Percentiles rank a stretch among this genome's conserved stretches.
Conservation (phyloP, 2,329 filamentous ascomycete species). For the Pseudogymnoascus sp. region DNA sequence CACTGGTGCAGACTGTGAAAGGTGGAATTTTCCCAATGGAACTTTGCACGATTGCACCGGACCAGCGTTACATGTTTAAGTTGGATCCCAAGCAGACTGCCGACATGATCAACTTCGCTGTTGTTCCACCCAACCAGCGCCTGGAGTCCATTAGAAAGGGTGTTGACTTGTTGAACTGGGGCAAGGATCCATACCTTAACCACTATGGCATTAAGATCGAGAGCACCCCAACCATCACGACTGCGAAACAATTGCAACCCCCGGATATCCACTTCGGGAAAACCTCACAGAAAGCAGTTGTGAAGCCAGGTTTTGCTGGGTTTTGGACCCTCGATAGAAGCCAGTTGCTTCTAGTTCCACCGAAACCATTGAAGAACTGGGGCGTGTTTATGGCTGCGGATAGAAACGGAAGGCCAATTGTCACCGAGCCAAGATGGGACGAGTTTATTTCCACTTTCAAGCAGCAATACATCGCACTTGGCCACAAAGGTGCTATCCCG, state of each 20-base stretch:
- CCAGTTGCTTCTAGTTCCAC: neutral
- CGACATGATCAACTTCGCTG: constrained; percentile 88
- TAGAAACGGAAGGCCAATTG: constrained; percentile 1
- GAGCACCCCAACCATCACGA: constrained; percentile 22
- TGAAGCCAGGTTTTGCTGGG: neutral
- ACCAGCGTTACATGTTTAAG: constrained; percentile 58
- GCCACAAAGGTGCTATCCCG: constrained; percentile 40
- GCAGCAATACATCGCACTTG: constrained; percentile 51
- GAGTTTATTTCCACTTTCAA: constrained; percentile 54
- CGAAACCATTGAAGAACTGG: constrained; percentile 4
- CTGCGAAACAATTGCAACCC: neutral
- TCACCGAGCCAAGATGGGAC: neutral
- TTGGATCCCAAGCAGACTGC: constrained; percentile 53
- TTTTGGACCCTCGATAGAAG: constrained; percentile 1
- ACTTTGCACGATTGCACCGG: constrained; percentile 41
- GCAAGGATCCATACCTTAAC: constrained; percentile 57
- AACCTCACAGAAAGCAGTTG: neutral
- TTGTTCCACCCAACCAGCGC: constrained; percentile 66
- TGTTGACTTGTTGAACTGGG: constrained; percentile 60
- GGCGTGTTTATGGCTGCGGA: neutral
- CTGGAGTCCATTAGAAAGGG: constrained; percentile 59
- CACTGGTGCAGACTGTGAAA: constrained; percentile 49
- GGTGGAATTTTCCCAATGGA: constrained; percentile 55
- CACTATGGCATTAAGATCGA: constrained; percentile 69
- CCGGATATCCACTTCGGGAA: neutral